Evolutionary conservation across 2,329 filamentous ascomycete species (phyloP).

Genomic region (Aplosporella prunicola): DNA sequence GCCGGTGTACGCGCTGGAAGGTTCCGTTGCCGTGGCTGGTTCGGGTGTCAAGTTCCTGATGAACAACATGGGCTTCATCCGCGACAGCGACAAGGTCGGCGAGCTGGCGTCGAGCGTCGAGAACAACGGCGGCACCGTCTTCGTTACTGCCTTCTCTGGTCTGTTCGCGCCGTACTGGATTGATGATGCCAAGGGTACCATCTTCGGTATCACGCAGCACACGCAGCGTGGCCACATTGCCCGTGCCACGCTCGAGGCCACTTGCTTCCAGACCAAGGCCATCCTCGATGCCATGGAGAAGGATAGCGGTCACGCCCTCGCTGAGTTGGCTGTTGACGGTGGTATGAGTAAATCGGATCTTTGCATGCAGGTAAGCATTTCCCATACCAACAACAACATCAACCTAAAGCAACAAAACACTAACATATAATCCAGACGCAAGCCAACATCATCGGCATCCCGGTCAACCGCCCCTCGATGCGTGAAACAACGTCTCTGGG

Average conservation of each 20-base stretch:
- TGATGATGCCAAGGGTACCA: slow-evolving; percentile 80
- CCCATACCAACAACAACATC: slow-evolving; percentile 6
- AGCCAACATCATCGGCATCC: slow-evolving; percentile 75
- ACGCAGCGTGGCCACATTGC: slow-evolving; percentile 81
- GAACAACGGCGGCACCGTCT: slow-evolving; percentile 73
- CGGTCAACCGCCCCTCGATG: slow-evolving; percentile 77
- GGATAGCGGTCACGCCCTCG: slow-evolving; percentile 67
- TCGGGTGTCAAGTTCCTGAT: slow-evolving; percentile 63
- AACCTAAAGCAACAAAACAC: slow-evolving; percentile 6
- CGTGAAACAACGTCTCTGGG: slow-evolving; percentile 83
- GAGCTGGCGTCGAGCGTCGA: slow-evolving; percentile 54
- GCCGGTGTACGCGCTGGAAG: slow-evolving; percentile 72
- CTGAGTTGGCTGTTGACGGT: slow-evolving; percentile 72
- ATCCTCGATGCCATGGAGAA: slow-evolving; percentile 87
- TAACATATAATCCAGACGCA: slow-evolving; percentile 50
- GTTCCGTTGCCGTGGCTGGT: slow-evolving; percentile 73
- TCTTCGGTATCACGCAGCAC: slow-evolving; percentile 78
- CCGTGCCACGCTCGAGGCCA: slow-evolving; percentile 80
- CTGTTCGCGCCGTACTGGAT: slow-evolving; percentile 94
- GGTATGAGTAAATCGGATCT: slow-evolving; percentile 83
- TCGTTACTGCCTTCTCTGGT: slow-evolving; percentile 86
- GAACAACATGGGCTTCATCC: slow-evolving; percentile 56
- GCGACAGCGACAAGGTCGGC: slow-evolving; percentile 52
- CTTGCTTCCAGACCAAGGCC: slow-evolving; percentile 85
- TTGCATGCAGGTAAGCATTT: slow-evolving; percentile 58